phyloP scores from a whole-genome alignment of 352 stramenopile species.

The Phytophthora crassamura region DNA sequence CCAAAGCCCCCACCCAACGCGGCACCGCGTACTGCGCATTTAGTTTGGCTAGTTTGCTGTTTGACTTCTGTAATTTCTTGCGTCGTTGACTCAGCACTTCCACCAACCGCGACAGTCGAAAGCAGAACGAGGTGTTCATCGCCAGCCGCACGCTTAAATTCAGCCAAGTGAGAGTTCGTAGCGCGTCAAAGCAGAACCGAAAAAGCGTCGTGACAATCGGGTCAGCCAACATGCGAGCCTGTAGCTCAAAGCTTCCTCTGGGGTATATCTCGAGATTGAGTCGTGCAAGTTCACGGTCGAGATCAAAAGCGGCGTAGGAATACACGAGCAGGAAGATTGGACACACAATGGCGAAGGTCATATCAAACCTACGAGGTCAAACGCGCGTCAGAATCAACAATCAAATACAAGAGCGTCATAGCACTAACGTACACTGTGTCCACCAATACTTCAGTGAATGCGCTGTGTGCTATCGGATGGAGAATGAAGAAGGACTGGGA shows the following conservation, averaged over 20 bases:
- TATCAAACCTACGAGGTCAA: neutral
- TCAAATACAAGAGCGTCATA: neutral
- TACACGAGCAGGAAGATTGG: slow-evolving; percentile 21
- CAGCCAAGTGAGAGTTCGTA: slow-evolving; percentile 14
- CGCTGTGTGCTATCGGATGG: neutral
- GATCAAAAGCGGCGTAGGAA: slow-evolving; percentile 10
- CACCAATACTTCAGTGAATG: slow-evolving; percentile 22
- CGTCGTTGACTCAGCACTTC: slow-evolving; percentile 12
- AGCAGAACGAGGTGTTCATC: slow-evolving; percentile 30
- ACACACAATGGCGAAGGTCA: slow-evolving; percentile 20
- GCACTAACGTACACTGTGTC: slow-evolving; percentile 17
- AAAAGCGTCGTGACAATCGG: slow-evolving; percentile 17
- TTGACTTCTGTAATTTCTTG: neutral
- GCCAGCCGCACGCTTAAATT: slow-evolving; percentile 5
- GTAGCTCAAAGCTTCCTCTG: slow-evolving; percentile 7
- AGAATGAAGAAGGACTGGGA: slow-evolving; percentile 18
- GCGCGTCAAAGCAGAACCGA: slow-evolving; percentile 25
- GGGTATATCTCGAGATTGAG: slow-evolving; percentile 15
- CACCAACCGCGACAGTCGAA: slow-evolving; percentile 20
- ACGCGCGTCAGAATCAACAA: neutral
- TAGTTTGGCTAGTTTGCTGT: neutral
- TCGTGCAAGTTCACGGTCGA: slow-evolving; percentile 9
- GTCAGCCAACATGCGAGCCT: slow-evolving; percentile 14
- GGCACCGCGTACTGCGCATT: neutral
- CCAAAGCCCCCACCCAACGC: neutral